Conservation (phyloP, 352 stramenopile species). For the Phytophthora boehmeriae region DNA sequence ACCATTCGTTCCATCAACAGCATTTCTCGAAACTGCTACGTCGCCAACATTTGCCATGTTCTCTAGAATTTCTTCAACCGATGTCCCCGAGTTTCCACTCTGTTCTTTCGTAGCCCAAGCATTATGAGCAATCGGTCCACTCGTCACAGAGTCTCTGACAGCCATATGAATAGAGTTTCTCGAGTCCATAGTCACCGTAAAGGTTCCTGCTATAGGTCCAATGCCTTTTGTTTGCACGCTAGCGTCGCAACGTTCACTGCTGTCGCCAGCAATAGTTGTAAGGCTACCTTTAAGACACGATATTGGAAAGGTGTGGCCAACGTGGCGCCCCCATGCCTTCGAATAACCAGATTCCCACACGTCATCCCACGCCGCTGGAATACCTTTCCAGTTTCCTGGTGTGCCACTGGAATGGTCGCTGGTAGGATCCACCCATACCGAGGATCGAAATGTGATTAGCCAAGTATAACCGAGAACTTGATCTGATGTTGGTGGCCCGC, state of each 20-base stretch:
- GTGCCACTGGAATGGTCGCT: conserved; percentile 82
- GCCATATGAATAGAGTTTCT: conserved; percentile 69
- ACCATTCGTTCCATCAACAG: conserved; percentile 87
- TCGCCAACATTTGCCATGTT: conserved; percentile 94
- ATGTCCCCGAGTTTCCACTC: conserved; percentile 91
- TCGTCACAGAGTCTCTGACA: conserved; percentile 63
- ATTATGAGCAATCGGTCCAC: conserved; percentile 91
- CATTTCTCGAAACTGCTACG: conserved; percentile 89
- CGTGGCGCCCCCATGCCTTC: conserved; percentile 96
- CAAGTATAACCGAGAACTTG: conserved; percentile 91
- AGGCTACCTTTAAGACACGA: conserved; percentile 69
- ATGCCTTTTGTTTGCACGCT: conserved; percentile 40
- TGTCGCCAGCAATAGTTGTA: conserved; percentile 64
- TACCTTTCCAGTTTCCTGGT: conserved; percentile 93
- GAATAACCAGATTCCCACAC: conserved; percentile 95
- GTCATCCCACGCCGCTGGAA: conserved; percentile 77
- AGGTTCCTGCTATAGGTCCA: conserved; percentile 91
- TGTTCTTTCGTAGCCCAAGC: conserved; percentile 88
- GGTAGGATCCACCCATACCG: conserved; percentile 92
- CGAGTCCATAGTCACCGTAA: conserved; percentile 92
- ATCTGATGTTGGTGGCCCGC: conserved; percentile 46
- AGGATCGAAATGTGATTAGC: conserved; percentile 95
- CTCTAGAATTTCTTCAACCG: conserved; percentile 96
- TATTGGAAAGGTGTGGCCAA: conserved; percentile 84
- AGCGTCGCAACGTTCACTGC: conserved; percentile 51